A percentile compares a stretch with the other conserved stretches of the same genome.
Conservation (phyloP, 495 filamentous ascomycete genomes). For the Podospora anserina region DNA sequence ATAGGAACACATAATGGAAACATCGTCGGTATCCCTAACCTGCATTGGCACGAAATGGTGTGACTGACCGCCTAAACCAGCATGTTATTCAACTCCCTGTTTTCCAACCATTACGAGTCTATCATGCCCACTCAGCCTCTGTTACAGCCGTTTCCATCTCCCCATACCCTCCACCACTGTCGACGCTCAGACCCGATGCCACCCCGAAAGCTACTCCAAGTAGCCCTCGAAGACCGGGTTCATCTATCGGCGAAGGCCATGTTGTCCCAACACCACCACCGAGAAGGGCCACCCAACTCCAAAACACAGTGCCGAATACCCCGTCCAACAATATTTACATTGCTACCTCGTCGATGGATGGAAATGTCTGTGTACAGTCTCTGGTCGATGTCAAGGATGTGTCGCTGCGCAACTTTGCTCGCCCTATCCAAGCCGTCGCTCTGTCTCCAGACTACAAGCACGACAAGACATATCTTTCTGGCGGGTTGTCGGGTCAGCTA, state of each 20-base stretch:
- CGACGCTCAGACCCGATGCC: conserved; percentile 54
- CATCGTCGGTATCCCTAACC: conserved; percentile 60
- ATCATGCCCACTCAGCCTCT: conserved; percentile 88
- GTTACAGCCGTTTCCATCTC: conserved; percentile 88
- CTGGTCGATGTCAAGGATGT: conserved; percentile 73
- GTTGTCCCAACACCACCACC: conserved; percentile 51
- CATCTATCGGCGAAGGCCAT: conserved; percentile 48
- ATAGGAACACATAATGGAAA: conserved; percentile 96
- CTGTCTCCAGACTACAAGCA: conserved; percentile 89
- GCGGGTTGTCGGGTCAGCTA: conserved; percentile 83
- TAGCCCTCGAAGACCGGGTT: conserved; percentile 34
- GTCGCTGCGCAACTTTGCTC: conserved; percentile 83
- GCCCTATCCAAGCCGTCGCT: conserved; percentile 85
- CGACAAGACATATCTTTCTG: conserved; percentile 83
- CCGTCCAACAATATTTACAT: conserved; percentile 88
- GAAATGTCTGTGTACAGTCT: conserved; percentile 86
- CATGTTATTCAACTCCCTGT: conserved; percentile 81
- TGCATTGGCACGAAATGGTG: neutral
- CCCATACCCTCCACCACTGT: conserved; percentile 75
- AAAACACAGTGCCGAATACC: conserved; percentile 54
- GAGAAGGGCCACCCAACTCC: conserved; percentile 46
- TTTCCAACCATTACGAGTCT: conserved; percentile 74
- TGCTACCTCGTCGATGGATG: conserved; percentile 90
- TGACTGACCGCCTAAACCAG: conserved; percentile 43
- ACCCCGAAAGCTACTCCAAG: conserved; percentile 46